phyloP scores from a whole-genome alignment of 2,329 filamentous ascomycete species.

The Colletotrichum lupini region DNA sequence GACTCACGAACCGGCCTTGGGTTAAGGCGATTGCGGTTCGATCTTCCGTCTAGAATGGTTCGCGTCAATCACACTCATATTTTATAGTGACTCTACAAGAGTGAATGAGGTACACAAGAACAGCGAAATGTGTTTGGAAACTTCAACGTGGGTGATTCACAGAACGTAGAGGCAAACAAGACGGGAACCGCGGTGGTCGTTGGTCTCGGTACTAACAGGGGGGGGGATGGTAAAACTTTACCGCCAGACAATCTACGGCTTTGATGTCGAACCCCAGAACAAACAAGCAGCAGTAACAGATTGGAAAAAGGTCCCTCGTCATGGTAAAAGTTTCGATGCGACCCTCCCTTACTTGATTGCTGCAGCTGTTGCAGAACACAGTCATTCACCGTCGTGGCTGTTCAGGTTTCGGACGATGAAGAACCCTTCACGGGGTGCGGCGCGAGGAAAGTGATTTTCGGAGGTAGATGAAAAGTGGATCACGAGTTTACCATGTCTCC shows the following conservation, averaged over 20 bases:
- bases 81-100: background rate
- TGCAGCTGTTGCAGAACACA: no score
- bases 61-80: background rate
- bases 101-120: background rate
- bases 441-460: background rate
- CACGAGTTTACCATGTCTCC: background rate
- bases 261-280: background rate
- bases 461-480: background rate
- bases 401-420: background rate
- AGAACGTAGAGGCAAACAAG: background rate
- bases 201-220: background rate
- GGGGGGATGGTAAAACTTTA: background rate
- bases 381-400: no score
- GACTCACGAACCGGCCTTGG: no score
- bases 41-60: background rate
- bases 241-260: background rate
- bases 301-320: background rate
- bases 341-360: no score
- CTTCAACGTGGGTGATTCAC: background rate
- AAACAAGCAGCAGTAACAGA: background rate
- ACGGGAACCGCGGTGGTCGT: background rate
- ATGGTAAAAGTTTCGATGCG: background rate
- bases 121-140: background rate
- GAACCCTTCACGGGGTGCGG: background rate
- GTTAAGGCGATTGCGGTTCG: no score